Base-by-base conservation (phyloP, 768 basidiomycete genomes). In the Heimioporus sp. region DNA sequence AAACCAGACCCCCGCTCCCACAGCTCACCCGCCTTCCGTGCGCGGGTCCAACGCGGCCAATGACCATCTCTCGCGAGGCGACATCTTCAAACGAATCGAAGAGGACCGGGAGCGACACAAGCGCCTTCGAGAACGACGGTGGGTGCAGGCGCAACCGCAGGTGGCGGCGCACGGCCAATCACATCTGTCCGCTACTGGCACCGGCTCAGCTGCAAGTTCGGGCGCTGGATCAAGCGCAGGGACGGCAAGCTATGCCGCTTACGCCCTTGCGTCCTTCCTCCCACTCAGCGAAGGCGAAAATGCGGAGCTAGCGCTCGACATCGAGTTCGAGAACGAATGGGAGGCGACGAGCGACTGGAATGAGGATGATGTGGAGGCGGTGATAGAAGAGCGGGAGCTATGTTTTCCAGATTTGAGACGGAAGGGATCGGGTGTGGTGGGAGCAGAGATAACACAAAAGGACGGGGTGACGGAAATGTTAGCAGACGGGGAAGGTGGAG, bases 101-200 rank as follows among this genome's bases (percentile, higher is more conserved):
- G 92, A 95, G 60, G 93, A 95, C 66, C 77, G 92, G 2, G 93
- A 95, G 61, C 81, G 94, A 55, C 93, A 95, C 63, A 96, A 96
- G 71, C 84, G 93, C 12, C 76, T 96, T 3, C 83, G 92, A 42
- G 93, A 96, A 67, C 82, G 90, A 35, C 82, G 92, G 40, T 96
- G 93, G 93, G 89, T 90, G n/a, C 89, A 91, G 63, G 85, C 86
- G 2, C 75, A 84, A 10, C 77, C 82, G 5, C 83, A 82, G 54
- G 41, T n/a, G 21, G 24, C 19, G 46, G 43, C 52, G 8, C 52
- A 48, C 11, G 36, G 20, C 10, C 43, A 45, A 7, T 17, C 43
- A 7, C 54, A 53, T 38, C 63, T 5, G 5, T 5, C 21, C 5
- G 21, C 21, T 3, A 5, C 21, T 5, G 5, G 21, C 21, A 24